phyloP scores from a whole-genome alignment of 345 rosid genomes.

The Salix brachista region DNA sequence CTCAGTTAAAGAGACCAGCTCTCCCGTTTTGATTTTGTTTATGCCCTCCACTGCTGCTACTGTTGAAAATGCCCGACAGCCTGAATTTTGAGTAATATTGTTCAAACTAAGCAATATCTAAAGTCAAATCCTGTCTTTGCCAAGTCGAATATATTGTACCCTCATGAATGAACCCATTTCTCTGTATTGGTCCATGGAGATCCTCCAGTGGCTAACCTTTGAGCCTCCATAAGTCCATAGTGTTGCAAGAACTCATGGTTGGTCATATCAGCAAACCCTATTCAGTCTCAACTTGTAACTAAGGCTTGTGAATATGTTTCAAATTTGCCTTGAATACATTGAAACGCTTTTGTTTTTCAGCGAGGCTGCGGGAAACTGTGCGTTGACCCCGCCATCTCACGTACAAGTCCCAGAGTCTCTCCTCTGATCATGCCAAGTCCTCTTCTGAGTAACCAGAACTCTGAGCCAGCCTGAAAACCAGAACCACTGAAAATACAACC shows the following conservation, averaged over 20 bases:
- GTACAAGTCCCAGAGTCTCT: constrained; percentile 19
- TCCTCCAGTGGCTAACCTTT: constrained; percentile 33
- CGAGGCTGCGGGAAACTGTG: constrained; percentile 21
- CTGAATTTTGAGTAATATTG: neutral
- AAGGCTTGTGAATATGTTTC: constrained; percentile 9
- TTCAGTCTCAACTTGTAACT: constrained; percentile 26
- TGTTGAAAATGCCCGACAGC: constrained; percentile 36
- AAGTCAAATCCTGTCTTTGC: no score
- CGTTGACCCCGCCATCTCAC: constrained; percentile 23
- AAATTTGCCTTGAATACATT: constrained; percentile 20
- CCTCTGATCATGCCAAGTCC: constrained; percentile 17
- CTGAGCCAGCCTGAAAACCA: constrained; percentile 13
- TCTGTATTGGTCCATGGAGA: constrained; percentile 21
- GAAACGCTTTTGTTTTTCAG: constrained; percentile 15
- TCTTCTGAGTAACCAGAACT: constrained; percentile 16
- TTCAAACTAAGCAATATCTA: neutral
- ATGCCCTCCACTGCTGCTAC: constrained; percentile 42
- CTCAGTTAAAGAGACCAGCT: constrained; percentile 31
- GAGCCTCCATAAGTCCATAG: constrained; percentile 25
- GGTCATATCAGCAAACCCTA: constrained; percentile 36
- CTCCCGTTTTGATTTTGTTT: constrained; percentile 43
- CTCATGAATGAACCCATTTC: constrained; percentile 19
- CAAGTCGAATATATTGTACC: neutral
- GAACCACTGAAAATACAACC: constrained; percentile 11
- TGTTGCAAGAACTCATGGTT: constrained; percentile 33